Percentiles rank a stretch among this genome's conserved stretches.
Conservation (phyloP, 805 yeast species). For the Clavispora phyllophila region DNA sequence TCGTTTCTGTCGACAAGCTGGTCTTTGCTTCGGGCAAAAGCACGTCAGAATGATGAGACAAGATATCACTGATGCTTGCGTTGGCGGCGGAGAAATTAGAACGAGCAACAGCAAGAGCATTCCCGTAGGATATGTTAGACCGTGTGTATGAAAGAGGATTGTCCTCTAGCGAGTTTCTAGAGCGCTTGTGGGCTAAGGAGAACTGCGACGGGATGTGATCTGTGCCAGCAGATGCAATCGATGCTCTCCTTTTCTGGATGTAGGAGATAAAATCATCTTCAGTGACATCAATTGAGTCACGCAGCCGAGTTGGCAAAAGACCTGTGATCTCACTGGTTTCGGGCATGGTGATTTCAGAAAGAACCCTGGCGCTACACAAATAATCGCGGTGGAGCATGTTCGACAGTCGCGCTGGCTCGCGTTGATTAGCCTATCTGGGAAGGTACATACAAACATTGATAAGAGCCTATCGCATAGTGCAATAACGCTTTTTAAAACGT, state of each 20-base stretch:
- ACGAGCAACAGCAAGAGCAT: constrained; percentile 4
- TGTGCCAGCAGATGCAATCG: constrained; percentile 31
- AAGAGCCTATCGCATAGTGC: neutral
- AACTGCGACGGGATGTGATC: constrained; percentile 13
- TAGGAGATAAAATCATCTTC: constrained; percentile 35
- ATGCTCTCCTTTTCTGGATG: constrained; percentile 35
- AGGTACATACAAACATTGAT: neutral
- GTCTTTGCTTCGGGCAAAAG: constrained; percentile 40
- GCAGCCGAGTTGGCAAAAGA: neutral
- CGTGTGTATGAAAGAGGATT: constrained; percentile 5
- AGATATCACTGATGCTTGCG: constrained; percentile 15
- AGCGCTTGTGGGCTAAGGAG: constrained; percentile 10
- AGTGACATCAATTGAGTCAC: constrained; percentile 13
- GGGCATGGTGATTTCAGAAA: neutral
- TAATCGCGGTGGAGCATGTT: neutral
- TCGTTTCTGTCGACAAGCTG: constrained; percentile 31
- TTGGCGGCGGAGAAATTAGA: constrained; percentile 5
- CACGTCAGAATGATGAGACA: constrained; percentile 18
- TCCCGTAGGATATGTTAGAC: constrained; percentile 5
- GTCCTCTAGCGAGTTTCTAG: constrained; percentile 13
- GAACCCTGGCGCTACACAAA: neutral
- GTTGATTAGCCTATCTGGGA: neutral
- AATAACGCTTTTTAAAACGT: neutral
- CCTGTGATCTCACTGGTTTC: neutral
- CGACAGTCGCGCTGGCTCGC: neutral